A percentile compares a stretch with the other conserved stretches of the same genome.
phyloP scores from a whole-genome alignment of 192 early-diverging fungal species.

The Coemansia sp. region DNA sequence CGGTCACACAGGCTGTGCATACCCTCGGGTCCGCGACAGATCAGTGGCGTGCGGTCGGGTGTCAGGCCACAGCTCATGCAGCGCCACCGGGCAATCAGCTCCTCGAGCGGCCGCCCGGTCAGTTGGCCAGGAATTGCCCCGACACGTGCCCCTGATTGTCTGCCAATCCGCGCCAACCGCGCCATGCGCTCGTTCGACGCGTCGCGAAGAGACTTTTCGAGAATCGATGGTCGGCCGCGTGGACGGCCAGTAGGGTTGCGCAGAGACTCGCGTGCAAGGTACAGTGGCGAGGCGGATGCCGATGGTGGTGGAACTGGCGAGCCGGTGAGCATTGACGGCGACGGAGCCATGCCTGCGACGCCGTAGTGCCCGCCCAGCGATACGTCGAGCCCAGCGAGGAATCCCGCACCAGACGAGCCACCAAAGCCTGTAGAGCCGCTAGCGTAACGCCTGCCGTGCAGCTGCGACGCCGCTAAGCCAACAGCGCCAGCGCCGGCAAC shows the following conservation, averaged over 20 bases:
- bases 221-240: slow-evolving; percentile 45
- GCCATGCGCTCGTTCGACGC: slow-evolving; percentile 19
- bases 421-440: background rate
- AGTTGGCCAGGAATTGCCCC: slow-evolving; percentile 35
- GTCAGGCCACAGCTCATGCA: slow-evolving; percentile 47
- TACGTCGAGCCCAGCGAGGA: background rate
- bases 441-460: slow-evolving; percentile 9
- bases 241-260: slow-evolving; percentile 48
- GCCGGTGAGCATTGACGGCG: background rate
- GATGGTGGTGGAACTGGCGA: slow-evolving; percentile 6
- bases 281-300: slow-evolving; percentile 15
- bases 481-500: background rate
- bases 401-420: background rate
- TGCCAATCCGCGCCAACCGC: background rate
- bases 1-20: slow-evolving; percentile 50
- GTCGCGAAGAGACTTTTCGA: slow-evolving; percentile 49
- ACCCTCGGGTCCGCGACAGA: slow-evolving; percentile 43
- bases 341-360: background rate
- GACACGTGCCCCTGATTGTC: background rate
- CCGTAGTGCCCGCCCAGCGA: slow-evolving; percentile 1
- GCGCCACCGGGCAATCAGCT: slow-evolving; percentile 39
- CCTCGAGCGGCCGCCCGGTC: slow-evolving; percentile 36
- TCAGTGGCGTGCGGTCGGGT: slow-evolving; percentile 42
- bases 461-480: slow-evolving; percentile 6
- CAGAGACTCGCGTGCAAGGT: slow-evolving; percentile 32